These are phyloP conservation scores for Sporopachydermia lactativora DNA, from an alignment of 805 yeast species.

Conservation along the genomic window DNA sequence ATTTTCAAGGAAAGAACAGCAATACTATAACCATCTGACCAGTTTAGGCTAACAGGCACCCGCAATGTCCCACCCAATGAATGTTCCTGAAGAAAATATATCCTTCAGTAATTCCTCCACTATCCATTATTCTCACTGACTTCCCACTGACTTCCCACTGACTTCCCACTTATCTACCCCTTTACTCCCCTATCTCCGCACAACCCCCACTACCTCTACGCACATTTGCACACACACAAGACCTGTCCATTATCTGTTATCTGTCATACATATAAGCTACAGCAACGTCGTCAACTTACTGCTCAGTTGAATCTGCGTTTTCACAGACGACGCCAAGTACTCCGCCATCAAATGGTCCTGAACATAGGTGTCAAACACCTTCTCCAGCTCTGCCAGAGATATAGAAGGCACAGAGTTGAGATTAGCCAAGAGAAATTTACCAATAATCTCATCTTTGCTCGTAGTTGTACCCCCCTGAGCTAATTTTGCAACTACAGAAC, in stretches of 20 bases:
- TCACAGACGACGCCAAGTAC: constrained; percentile 68
- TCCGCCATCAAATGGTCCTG: constrained; percentile 76
- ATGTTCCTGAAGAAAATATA: no score
- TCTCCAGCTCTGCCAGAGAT: constrained; percentile 35
- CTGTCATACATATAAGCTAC: constrained; percentile 12
- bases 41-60: no score
- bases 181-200: no score
- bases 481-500: neutral
- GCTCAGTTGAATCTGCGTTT: constrained; percentile 71
- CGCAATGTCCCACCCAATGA: no score
- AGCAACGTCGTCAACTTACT: constrained; percentile 53
- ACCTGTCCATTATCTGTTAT: neutral
- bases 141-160: no score
- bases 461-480: neutral
- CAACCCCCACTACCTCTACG: no score
- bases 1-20: no score
- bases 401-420: constrained; percentile 23
- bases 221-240: neutral
- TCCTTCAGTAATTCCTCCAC: no score
- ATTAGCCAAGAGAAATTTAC: constrained; percentile 45
- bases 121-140: no score
- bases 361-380: constrained; percentile 52
- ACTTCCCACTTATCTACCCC: no score
- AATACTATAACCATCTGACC: no score
- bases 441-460: constrained; percentile 24